phyloP scores from a whole-genome alignment of 441 rosid genomes.

The Theobroma grandiflorum region DNA sequence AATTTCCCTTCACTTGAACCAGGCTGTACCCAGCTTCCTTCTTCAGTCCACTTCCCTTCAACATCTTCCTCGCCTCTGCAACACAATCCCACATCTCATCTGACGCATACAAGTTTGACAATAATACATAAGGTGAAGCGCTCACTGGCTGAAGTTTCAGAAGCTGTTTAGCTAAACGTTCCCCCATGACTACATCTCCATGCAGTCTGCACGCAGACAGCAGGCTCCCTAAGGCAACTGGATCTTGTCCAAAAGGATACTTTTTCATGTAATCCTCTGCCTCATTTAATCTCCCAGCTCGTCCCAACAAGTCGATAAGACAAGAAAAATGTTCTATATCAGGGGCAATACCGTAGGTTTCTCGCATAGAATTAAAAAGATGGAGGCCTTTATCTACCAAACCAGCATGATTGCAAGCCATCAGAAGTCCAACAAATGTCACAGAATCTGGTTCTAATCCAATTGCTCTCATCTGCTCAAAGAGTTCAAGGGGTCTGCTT shows the following conservation, averaged over 20 bases:
- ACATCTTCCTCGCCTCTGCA: conserved; percentile 61
- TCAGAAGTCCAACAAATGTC: conserved; percentile 60
- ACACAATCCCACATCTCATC: conserved; percentile 65
- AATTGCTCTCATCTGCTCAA: conserved; percentile 49
- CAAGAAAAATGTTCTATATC: conserved; percentile 66
- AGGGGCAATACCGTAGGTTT: conserved; percentile 53
- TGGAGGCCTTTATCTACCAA: conserved; percentile 57
- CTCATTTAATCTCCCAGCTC: conserved; percentile 59
- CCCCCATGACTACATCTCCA: conserved; percentile 52
- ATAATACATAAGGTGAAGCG: conserved; percentile 64
- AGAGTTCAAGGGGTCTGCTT: conserved; percentile 52
- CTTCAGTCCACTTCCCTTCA: conserved; percentile 68
- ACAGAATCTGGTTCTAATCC: conserved; percentile 61
- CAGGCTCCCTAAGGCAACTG: conserved; percentile 62
- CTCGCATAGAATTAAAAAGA: conserved; percentile 57
- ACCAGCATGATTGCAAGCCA: conserved; percentile 75
- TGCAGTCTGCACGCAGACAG: conserved; percentile 65
- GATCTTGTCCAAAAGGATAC: conserved; percentile 50
- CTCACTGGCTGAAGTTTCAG: conserved; percentile 50
- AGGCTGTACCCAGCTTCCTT: conserved; percentile 66
- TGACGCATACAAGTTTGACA: conserved; percentile 68
- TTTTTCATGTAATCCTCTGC: conserved; percentile 55
- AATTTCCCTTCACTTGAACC: conserved; percentile 53
- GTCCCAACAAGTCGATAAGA: conserved; percentile 72
- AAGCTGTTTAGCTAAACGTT: conserved; percentile 54